Evolutionary conservation across 1,139 yeast genomes (phyloP), one percentile per base, ranked within the genome.

Genomic region (Petasospora rhodanensis): DNA sequence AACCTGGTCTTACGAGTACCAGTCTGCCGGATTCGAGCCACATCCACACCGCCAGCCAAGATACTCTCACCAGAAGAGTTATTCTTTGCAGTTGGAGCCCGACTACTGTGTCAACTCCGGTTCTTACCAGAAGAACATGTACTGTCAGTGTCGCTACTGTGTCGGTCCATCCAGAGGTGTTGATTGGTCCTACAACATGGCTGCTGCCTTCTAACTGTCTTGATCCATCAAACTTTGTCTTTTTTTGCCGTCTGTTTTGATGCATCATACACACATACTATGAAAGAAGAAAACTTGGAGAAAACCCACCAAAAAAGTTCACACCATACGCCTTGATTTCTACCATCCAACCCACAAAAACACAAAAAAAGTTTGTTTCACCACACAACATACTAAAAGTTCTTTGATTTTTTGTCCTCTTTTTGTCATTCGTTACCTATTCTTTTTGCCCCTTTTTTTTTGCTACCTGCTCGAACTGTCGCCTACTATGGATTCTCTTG

Each of bases 81-180:
- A 41, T 29, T 42, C 49, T 4, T 29, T 38, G 21, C 42, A 40
- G 13, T 18, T 35, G 26, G 47, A 42, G 25, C 46, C 45, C 10
- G 50, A 47, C 7, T 46, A 33, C 31, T 50, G 54, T 28, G 26
- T 43, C 12, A 41, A 41, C 28, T 43, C 52, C 11, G 54, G 54
- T 4, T 43, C 50, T n/a, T 35, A 31, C 20, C 41, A 42, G 17
- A 45, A 34, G 29, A 34, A 36, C 22, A 31, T 34, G 22, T 45
- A 42, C 30, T 50, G 54, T 22, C 31, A 41, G 8, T 50, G 54
- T 37, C 37, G 38, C 18, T 49, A 28, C 36, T 50, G 54, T 27
- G 37, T 44, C 7, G 28, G 39, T 14, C 37, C 41, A 7, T 7
- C 46, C 17, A 45, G 38, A 35, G 31, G 30, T 6, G 46, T 46